Evolutionary conservation across 2,329 filamentous ascomycete genomes (phyloP).

Genomic region (Microascus cirrosus): DNA sequence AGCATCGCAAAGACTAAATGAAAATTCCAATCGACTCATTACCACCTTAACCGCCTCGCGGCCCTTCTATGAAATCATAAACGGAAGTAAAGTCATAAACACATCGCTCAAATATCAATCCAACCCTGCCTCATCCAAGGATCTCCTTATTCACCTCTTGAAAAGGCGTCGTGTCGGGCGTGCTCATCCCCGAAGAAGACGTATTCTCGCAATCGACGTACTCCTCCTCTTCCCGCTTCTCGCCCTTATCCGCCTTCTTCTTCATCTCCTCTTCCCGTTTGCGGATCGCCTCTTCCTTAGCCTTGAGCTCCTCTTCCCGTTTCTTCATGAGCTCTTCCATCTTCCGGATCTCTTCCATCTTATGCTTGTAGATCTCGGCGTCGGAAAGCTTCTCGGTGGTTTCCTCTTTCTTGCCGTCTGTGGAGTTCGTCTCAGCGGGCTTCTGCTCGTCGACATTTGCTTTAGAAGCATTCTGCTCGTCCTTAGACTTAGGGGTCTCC

Average conservation of each 20-base stretch:
- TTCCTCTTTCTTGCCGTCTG: not conserved
- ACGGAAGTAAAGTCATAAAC: not conserved
- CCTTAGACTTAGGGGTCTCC: not conserved
- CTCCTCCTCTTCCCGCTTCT: conserved; percentile 3
- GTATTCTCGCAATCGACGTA: conserved; percentile 3
- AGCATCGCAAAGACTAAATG: too few relatives aligned
- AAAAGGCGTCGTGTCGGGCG: not conserved
- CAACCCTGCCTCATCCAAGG: not conserved
- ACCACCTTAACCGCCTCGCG: too few relatives aligned
- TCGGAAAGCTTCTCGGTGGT: not conserved
- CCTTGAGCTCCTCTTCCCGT: conserved; percentile 1
- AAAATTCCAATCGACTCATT: too few relatives aligned
- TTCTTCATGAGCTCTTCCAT: conserved; percentile 1
- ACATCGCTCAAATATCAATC: not conserved
- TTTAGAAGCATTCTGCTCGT: not conserved
- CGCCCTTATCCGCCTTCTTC: not conserved
- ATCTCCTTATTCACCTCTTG: not conserved
- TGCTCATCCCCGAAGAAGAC: not conserved
- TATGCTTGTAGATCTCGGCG: not conserved
- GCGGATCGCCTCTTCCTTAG: conserved; percentile 1
- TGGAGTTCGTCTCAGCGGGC: not conserved
- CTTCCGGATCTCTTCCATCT: not conserved
- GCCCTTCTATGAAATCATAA: not conserved
- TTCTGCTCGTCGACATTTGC: not conserved
- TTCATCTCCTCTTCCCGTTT: conserved; percentile 3